These are phyloP conservation scores for Cochlearia excelsa DNA, from an alignment of 345 rosid species.

Conservation along the genomic window DNA sequence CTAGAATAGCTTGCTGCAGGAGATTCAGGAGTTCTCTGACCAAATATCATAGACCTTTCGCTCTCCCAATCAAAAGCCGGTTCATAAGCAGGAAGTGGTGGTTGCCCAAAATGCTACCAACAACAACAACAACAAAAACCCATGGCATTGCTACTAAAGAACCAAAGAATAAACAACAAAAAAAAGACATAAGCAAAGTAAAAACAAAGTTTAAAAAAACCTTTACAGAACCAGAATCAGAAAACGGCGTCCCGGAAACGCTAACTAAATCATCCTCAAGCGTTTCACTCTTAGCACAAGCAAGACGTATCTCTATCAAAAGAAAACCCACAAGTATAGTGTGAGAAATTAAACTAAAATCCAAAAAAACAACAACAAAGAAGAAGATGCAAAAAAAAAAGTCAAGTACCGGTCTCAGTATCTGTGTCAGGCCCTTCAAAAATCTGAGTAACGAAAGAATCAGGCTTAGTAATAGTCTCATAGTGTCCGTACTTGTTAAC, in stretches of 20 bases:
- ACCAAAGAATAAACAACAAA: slow-evolving; percentile 1
- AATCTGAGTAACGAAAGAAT: slow-evolving; percentile 71
- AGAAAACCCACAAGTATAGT: neutral
- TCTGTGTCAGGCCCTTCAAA: slow-evolving; percentile 98
- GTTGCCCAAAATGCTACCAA: slow-evolving; percentile 79
- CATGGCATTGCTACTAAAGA: slow-evolving; percentile 3
- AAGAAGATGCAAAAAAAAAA: neutral
- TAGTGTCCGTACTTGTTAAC: slow-evolving; percentile 90
- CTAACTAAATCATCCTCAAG: slow-evolving; percentile 70
- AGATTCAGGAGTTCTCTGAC: slow-evolving; percentile 87
- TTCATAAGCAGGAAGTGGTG: slow-evolving; percentile 97
- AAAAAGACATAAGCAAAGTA: neutral
- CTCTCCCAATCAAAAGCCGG: slow-evolving; percentile 99
- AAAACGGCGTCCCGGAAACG: slow-evolving; percentile 74
- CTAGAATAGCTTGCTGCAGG: slow-evolving; percentile 61
- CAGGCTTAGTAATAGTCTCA: slow-evolving; percentile 49
- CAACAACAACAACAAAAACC: neutral
- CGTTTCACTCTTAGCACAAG: slow-evolving; percentile 64
- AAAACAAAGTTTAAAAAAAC: slow-evolving; percentile 23
- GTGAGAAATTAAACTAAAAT: neutral
- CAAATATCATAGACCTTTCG: slow-evolving; percentile 86
- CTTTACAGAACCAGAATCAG: slow-evolving; percentile 52
- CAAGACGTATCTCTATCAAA: slow-evolving; percentile 68
- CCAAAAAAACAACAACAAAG: neutral
- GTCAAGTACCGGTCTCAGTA: slow-evolving; percentile 70